A percentile compares a stretch with the other conserved stretches of the same genome.
phyloP scores from a whole-genome alignment of 176 grass and related monocot genomes.

The Microstegium vimineum region DNA sequence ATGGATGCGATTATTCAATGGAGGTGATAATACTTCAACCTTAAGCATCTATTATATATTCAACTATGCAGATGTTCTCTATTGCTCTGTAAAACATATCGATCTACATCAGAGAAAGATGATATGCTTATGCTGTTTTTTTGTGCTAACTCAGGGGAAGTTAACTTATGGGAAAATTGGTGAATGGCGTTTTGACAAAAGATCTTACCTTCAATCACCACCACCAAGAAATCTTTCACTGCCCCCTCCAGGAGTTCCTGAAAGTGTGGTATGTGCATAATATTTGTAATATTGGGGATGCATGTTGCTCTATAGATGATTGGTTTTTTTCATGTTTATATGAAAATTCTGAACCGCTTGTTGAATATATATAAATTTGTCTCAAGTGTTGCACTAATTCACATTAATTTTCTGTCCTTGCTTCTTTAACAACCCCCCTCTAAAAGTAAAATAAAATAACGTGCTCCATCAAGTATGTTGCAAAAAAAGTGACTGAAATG shows the following conservation, averaged over 20 bases:
- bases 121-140: conserved; percentile 14
- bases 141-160: conserved; percentile 57
- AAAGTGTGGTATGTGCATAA: conserved; percentile 90
- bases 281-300: background rate
- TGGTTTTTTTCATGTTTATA: background rate
- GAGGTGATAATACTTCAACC: conserved; percentile 43
- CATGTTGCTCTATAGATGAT: background rate
- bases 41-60: conserved; percentile 25
- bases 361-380: background rate
- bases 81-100: conserved; percentile 20
- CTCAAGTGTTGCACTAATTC: background rate
- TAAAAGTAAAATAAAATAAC: background rate
- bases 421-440: background rate
- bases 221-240: conserved; percentile 89
- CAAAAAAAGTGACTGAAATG: background rate
- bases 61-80: background rate
- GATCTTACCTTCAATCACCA: conserved; percentile 74
- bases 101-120: background rate
- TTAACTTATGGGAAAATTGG: conserved; percentile 89
- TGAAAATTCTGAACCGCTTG: background rate
- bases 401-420: background rate
- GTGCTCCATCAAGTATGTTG: background rate
- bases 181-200: conserved; percentile 96
- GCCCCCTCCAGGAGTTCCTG: conserved; percentile 90
- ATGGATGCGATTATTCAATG: conserved; percentile 85